These are phyloP conservation scores for Colletotrichum sp. DNA, from an alignment of 2,329 filamentous ascomycete species.

Conservation along the genomic window DNA sequence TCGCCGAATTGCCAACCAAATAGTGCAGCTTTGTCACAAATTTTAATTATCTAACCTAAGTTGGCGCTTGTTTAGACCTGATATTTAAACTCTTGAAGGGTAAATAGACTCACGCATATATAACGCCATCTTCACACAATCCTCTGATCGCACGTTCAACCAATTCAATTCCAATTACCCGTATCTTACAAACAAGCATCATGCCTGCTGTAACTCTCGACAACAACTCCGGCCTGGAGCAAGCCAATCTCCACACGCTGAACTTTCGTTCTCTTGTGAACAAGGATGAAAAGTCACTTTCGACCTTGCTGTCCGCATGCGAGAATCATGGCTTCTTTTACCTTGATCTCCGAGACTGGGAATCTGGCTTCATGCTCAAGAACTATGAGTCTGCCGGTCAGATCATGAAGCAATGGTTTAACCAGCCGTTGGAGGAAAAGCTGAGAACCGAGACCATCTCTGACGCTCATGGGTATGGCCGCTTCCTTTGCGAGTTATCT, in stretches of 20 bases:
- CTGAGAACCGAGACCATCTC: not conserved
- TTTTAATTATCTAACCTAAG: fast-evolving
- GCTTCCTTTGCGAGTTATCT: fast-evolving
- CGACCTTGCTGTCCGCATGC: not conserved
- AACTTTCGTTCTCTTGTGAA: not conserved
- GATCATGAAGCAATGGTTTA: not conserved
- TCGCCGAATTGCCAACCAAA: not conserved
- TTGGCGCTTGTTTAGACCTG: too few relatives aligned
- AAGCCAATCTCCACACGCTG: not conserved
- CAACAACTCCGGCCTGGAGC: not conserved
- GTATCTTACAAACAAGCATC: not conserved
- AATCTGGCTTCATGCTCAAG: not conserved
- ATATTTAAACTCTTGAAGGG: not conserved
- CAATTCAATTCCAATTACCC: fast-evolving
- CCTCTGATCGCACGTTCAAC: not conserved
- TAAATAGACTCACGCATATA: not conserved
- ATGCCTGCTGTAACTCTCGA: not conserved
- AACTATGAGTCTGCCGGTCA: not conserved
- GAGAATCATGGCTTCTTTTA: not conserved
- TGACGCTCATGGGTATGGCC: not conserved
- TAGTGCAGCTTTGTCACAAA: not conserved
- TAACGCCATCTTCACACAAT: not conserved
- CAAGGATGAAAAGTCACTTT: not conserved
- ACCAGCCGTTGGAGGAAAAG: not conserved
- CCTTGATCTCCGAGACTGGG: not conserved